A percentile compares a stretch with the other conserved stretches of the same genome.
phyloP scores from a whole-genome alignment of 1,284 basidiomycete species.

The Erythrobasidium hasegawianum region DNA sequence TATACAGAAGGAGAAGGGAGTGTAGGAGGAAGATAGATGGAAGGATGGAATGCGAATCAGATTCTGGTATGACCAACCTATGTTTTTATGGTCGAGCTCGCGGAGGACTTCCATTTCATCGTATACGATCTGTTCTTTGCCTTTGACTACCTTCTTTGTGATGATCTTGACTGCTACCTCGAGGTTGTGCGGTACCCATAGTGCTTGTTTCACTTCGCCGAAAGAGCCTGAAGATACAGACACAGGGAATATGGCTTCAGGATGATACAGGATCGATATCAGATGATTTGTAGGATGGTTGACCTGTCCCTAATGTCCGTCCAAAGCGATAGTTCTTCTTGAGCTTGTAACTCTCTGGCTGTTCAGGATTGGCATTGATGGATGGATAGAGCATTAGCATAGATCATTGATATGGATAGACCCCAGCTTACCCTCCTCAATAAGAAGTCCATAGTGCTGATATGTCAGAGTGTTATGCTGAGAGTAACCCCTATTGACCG shows the following conservation, averaged over 20 bases:
- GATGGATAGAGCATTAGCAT: too few relatives aligned
- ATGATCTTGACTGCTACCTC: constrained; percentile 82
- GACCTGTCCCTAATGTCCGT: constrained; percentile 62
- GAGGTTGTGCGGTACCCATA: constrained; percentile 60
- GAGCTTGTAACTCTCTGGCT: constrained; percentile 41
- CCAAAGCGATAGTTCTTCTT: constrained; percentile 43
- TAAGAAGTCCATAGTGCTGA: constrained; percentile 24
- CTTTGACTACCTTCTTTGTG: constrained; percentile 73
- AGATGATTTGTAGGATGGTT: too few relatives aligned
- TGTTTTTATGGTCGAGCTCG: constrained; percentile 79
- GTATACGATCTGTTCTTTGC: constrained; percentile 72
- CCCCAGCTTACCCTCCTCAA: constrained; percentile 23
- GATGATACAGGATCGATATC: too few relatives aligned
- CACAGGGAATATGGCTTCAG: too few relatives aligned
- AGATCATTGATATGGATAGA: too few relatives aligned
- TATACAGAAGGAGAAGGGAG: too few relatives aligned
- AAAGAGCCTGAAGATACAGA: constrained; percentile 29
- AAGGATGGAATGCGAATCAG: too few relatives aligned
- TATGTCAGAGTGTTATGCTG: too few relatives aligned
- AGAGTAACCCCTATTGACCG: too few relatives aligned
- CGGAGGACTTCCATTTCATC: constrained; percentile 85
- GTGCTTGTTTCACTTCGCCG: constrained; percentile 45
- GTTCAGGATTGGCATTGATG: too few relatives aligned
- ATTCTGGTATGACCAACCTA: constrained; percentile 58
- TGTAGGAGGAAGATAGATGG: too few relatives aligned